Percentiles rank a stretch among this genome's conserved stretches.
These are phyloP conservation scores for Catunica adiposa DNA, from an alignment of 2,329 filamentous ascomycete species.

Conservation along the genomic window DNA sequence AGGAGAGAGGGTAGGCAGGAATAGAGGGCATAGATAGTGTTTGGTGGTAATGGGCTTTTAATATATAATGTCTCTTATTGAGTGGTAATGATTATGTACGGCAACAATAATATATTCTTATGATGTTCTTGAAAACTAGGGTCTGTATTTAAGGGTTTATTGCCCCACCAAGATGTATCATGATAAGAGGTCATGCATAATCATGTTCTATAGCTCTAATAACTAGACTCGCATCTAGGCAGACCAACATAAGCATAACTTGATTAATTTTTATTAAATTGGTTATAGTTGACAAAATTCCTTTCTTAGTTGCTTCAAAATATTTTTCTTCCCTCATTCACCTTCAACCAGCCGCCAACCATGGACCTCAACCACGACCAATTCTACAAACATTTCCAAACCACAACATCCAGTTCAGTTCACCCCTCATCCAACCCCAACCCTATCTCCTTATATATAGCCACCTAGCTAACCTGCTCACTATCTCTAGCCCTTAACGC, in stretches of 20 bases:
- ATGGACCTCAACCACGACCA: constrained; percentile 48
- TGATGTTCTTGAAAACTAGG: neutral
- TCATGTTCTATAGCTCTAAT: no score
- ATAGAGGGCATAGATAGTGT: constrained; percentile 6
- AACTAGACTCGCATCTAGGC: no score
- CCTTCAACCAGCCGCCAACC: neutral
- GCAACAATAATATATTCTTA: neutral
- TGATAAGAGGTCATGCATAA: no score
- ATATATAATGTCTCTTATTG: neutral
- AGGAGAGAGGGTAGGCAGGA: neutral
- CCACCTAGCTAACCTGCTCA: no score
- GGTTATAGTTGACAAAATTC: no score
- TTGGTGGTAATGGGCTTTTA: no score
- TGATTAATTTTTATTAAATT: no score
- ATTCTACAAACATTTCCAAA: constrained; percentile 73
- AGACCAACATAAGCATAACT: no score
- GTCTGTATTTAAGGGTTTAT: neutral
- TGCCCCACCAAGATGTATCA: no score
- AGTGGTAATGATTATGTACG: neutral
- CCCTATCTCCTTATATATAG: neutral
- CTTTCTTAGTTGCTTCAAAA: no score
- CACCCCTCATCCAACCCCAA: neutral
- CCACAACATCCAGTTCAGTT: constrained; percentile 48
- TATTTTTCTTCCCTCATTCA: no score
- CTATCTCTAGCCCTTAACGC: constrained; percentile 57